Conservation (phyloP, 352 stramenopile genomes). For the Globisporangium spiculum region DNA sequence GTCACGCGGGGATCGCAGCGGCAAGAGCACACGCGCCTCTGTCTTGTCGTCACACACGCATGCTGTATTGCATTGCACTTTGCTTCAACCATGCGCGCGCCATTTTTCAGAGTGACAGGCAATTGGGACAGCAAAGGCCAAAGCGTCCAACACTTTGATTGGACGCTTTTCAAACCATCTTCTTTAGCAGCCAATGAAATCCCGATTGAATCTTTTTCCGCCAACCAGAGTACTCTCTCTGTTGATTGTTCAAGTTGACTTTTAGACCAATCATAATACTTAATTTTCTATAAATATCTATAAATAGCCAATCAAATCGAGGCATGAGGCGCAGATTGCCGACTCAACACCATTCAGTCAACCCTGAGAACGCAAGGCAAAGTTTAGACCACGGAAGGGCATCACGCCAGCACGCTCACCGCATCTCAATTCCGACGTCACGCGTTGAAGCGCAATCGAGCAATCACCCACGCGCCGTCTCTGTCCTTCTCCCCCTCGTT, state of each 20-base stretch:
- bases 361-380: constrained; percentile 12
- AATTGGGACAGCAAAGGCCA: no score
- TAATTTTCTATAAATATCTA: no score
- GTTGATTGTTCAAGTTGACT: not conserved
- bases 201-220: not conserved
- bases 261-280: not conserved
- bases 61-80: no score
- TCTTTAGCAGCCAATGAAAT: constrained; percentile 3
- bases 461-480: not conserved
- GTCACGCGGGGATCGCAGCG: not conserved
- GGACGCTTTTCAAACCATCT: not conserved
- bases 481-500: not conserved
- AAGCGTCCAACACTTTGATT: constrained; percentile 7
- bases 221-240: not conserved
- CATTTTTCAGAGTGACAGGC: no score
- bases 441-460: not conserved
- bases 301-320: not conserved
- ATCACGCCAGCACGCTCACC: not conserved
- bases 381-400: not conserved
- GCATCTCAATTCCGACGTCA: constrained; percentile 1
- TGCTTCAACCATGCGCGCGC: no score
- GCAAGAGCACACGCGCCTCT: not conserved
- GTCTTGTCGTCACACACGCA: not conserved
- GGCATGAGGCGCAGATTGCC: not conserved
- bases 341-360: constrained; percentile 8